Evolutionary conservation across 2,329 filamentous ascomycete genomes (phyloP), one percentile per base, ranked within the genome.

Genomic region (Byssochlamys sp.): DNA sequence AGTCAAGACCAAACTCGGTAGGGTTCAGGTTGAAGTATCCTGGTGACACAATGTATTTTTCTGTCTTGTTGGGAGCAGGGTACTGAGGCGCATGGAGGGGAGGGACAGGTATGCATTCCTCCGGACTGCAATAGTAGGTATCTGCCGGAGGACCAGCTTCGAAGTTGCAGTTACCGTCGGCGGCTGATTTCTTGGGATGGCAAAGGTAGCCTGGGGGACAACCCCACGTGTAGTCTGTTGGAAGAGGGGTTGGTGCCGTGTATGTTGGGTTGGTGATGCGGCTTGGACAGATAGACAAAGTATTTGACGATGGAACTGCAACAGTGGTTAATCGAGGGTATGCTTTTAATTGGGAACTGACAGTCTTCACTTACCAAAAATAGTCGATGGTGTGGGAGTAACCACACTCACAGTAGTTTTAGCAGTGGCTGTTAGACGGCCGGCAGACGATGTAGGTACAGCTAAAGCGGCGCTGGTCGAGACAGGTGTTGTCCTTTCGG

Each of bases 21-120:
- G 86, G 83, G 57, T 84, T 76, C n/a, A 89, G 76, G 58, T 88
- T 80, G 72, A 84, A 89, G 67, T 87, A 88, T 2, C 79, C 82
- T 0, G 76, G 67, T 0, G 74, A 76, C 1, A 80, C 76, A 1
- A 79, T 79, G 60, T 80, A 85, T 65, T 81, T 84, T 11, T 59
- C 59, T 25, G 59, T 58, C 25, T 64, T 48, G 39, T 66, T 61
- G 24, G 65, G 65, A 2, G 64, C 61, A 66, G 68, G 70, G 45
- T 63, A 61, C 51, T 67, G 63, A 14, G 66, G 60, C 1, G 61
- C 53, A 7, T 63, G 62, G 33, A 69, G 64, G 2, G 63, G 57
- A 4, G 73, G 70, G 19, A 65, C 63, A 4, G 66, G 63, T 4
- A 73, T 70, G 63, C 76, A 78, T 49, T 75, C 70, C 14, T 73